These are phyloP conservation scores for Ilyonectria destructans DNA, from an alignment of 2,329 filamentous ascomycete species.

Conservation along the genomic window DNA sequence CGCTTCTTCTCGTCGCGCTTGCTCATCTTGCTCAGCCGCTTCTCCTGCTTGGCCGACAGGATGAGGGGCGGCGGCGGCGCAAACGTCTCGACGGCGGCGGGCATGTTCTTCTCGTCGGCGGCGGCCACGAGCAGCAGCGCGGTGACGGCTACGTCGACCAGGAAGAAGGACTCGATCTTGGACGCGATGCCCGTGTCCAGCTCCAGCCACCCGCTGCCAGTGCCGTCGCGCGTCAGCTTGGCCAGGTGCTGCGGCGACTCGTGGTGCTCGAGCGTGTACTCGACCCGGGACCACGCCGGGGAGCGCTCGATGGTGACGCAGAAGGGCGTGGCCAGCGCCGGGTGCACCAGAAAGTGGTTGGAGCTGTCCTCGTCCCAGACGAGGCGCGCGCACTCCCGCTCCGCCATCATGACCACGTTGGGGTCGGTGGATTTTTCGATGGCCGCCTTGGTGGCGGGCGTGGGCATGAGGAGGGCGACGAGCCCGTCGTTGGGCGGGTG, in stretches of 20 bases:
- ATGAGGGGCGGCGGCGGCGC: conserved; percentile 68
- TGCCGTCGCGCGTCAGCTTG: conserved; percentile 73
- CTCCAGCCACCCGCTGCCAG: conserved; percentile 73
- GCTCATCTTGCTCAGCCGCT: conserved; percentile 52
- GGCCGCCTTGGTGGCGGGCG: conserved; percentile 75
- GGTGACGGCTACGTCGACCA: conserved; percentile 75
- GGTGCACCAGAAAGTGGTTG: conserved; percentile 76
- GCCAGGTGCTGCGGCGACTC: conserved; percentile 75
- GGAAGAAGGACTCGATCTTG: conserved; percentile 73
- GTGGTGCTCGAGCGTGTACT: conserved; percentile 77
- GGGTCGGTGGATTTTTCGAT: conserved; percentile 74
- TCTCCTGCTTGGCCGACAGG: conserved; percentile 45
- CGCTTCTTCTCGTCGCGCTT: conserved; percentile 51
- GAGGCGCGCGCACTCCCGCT: conserved; percentile 79
- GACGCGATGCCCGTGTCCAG: conserved; percentile 74
- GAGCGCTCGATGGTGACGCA: conserved; percentile 72
- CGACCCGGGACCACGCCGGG: conserved; percentile 72
- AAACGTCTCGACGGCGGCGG: conserved; percentile 66
- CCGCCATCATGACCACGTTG: conserved; percentile 73
- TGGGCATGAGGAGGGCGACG: conserved; percentile 79
- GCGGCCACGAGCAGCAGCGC: conserved; percentile 74
- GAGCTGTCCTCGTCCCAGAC: conserved; percentile 78
- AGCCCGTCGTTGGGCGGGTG: conserved; percentile 74
- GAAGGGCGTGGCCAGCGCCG: conserved; percentile 75
- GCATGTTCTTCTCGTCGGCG: conserved; percentile 67